Conservation (phyloP, 1,139 yeast genomes). For the Zygoascus sp. region DNA sequence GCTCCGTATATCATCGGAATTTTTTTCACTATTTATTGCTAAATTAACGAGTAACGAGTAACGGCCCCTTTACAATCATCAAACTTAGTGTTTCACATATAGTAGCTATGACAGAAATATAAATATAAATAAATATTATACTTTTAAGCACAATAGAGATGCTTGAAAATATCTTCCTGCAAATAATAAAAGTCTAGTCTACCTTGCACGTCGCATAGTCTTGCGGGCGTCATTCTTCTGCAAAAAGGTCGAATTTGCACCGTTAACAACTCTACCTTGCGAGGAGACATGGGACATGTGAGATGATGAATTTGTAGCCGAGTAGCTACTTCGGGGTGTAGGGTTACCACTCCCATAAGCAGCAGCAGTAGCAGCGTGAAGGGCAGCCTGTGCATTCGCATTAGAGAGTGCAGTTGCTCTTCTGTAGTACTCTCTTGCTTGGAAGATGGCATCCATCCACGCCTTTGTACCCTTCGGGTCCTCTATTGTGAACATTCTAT, state of each 20-base stretch:
- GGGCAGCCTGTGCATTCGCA: constrained; percentile 32
- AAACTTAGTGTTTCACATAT: not conserved
- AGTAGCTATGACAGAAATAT: constrained; percentile 6
- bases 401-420: constrained; percentile 26
- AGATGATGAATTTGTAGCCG: not conserved
- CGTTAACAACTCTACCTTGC: constrained; percentile 15
- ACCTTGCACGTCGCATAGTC: constrained; percentile 15
- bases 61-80: not conserved
- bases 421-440: constrained; percentile 28
- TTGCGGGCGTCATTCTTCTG: constrained; percentile 24
- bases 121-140: constrained; percentile 6
- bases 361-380: constrained; percentile 34
- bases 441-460: constrained; percentile 34
- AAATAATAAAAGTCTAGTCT: constrained; percentile 1
- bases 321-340: constrained; percentile 2
- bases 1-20: too few species aligned
- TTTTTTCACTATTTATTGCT: too few species aligned
- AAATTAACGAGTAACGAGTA: not conserved
- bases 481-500: constrained; percentile 35
- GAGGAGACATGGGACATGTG: not conserved
- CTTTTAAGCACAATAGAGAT: not conserved
- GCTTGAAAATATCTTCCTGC: not conserved
- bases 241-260: constrained; percentile 22
- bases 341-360: constrained; percentile 7
- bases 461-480: constrained; percentile 31